phyloP scores from a whole-genome alignment of 306 rosid genomes.

The Cucumis cinereus region DNA sequence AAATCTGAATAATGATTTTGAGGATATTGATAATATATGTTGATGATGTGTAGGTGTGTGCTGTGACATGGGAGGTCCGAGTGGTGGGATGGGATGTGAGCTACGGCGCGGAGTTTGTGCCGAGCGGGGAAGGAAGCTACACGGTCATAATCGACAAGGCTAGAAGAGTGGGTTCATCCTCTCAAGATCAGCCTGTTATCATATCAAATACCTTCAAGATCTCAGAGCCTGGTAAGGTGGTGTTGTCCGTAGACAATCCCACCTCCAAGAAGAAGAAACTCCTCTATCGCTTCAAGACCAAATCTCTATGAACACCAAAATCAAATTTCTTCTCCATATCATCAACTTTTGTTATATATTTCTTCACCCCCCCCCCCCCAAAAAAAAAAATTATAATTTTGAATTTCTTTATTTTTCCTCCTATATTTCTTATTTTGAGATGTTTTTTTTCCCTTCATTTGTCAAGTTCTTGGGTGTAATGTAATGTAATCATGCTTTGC shows the following conservation, averaged over 20 bases:
- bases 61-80: slow-evolving; percentile 47
- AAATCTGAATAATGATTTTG: too few species aligned
- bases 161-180: slow-evolving; percentile 25
- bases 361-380: not conserved
- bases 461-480: not conserved
- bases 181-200: slow-evolving; percentile 24
- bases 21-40: not conserved
- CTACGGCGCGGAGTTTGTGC: slow-evolving; percentile 65
- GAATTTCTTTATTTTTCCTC: not conserved
- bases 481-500: not conserved
- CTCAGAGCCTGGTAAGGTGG: slow-evolving; percentile 59
- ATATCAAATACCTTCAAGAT: slow-evolving; percentile 33
- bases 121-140: slow-evolving; percentile 45
- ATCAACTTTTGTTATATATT: not conserved
- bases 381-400: too few species aligned
- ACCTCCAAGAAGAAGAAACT: slow-evolving; percentile 71
- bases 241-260: slow-evolving; percentile 45
- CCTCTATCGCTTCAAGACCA: slow-evolving; percentile 60
- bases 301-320: not conserved
- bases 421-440: not conserved
- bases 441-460: too few species aligned
- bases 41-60: slow-evolving; percentile 15
- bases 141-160: slow-evolving; percentile 56
- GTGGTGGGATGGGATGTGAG: slow-evolving; percentile 73
- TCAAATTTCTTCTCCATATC: not conserved